Percentiles rank a stretch among this genome's conserved stretches.
Evolutionary conservation across 257 asterid genomes (phyloP).

Genomic region (Jacaranda copaia): DNA sequence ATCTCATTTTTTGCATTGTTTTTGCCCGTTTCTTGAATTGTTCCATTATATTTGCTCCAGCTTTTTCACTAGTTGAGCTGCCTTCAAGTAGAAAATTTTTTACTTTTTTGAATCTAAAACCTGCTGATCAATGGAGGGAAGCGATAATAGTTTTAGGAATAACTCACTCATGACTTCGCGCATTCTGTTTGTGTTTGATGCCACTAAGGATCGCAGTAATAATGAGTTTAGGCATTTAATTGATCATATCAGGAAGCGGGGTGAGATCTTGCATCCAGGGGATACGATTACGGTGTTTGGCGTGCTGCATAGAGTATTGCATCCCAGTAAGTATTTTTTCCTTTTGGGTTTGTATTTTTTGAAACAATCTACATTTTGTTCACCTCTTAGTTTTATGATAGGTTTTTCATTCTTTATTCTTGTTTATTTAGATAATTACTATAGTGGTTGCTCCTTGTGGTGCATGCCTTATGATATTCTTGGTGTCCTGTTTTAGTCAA

Average conservation of each 20-base stretch:
- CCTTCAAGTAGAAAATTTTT: background rate
- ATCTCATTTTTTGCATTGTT: background rate
- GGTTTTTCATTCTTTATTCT: conserved; percentile 1
- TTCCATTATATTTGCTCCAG: conserved; percentile 14
- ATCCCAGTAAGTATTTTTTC: conserved; percentile 59
- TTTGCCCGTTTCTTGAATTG: conserved; percentile 6
- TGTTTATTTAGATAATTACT: conserved; percentile 2
- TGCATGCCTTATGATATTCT: background rate
- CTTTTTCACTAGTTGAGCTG: background rate
- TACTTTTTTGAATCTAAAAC: background rate
- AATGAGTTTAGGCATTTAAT: conserved; percentile 51
- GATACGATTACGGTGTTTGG: conserved; percentile 70
- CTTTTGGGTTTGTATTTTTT: background rate
- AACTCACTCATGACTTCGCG: conserved; percentile 43
- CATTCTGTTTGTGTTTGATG: conserved; percentile 63
- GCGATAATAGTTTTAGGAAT: conserved; percentile 7
- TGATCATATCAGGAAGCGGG: conserved; percentile 47
- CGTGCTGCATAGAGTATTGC: conserved; percentile 60
- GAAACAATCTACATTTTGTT: background rate
- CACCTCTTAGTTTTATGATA: background rate
- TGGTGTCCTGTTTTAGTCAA: background rate
- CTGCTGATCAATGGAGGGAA: conserved; percentile 25
- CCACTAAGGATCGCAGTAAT: conserved; percentile 56
- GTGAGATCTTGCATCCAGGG: conserved; percentile 57
- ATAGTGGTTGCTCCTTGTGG: background rate